Base-by-base conservation (phyloP, 225 moss, liverwort and hornwort genomes). In the Asterella californica region DNA sequence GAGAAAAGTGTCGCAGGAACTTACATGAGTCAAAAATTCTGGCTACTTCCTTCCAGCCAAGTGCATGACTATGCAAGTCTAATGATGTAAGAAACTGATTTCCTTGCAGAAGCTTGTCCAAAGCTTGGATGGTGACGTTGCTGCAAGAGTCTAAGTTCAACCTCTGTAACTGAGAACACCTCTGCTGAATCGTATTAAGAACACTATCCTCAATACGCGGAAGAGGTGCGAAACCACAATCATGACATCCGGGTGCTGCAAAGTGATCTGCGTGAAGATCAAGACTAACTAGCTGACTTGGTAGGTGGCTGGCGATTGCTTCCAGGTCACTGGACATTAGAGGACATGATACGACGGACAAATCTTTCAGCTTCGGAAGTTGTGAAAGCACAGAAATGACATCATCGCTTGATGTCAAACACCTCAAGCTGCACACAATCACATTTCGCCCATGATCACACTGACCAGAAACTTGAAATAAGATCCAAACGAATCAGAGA, bases 21-120 rank as follows among this genome's bases (percentile, higher is more conserved):
- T 72, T 84, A 79, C 96, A 92, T 59, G 81, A 81, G 38, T 82
- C 83, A 53, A 96, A 92, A 30, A 94, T 78, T 72, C 80, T 79
- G 54, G 81, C 87, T 69, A 96, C 86, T 59, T 94, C 88, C 78
- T 79, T 87, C 96, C 96, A 96, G 61, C 90, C 92, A 75, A 96
- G 85, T 68, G 78, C 83, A 80, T 86, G 63, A 86, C 96, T 92
- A 57, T 73, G 76, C 68, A 96, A 83, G 82, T 92, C 90, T 66
- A 96, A 80, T 74, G 92, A 92, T 60, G 91, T 92, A 74, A 96
- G 87, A 76, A 84, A 86, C 78, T 85, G 85, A 88, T 90, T 90
- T 45, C 86, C 83, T 70, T 84, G 82, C 76, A 94, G 85, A 67
- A 96, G 81, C 65, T 70, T 80, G 70, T 86, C 79, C 50, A 96